Percentiles rank a stretch among this genome's conserved stretches.
Evolutionary conservation across 176 grass and related monocot genomes (phyloP).

Genomic region (Aegilops bicornis): DNA sequence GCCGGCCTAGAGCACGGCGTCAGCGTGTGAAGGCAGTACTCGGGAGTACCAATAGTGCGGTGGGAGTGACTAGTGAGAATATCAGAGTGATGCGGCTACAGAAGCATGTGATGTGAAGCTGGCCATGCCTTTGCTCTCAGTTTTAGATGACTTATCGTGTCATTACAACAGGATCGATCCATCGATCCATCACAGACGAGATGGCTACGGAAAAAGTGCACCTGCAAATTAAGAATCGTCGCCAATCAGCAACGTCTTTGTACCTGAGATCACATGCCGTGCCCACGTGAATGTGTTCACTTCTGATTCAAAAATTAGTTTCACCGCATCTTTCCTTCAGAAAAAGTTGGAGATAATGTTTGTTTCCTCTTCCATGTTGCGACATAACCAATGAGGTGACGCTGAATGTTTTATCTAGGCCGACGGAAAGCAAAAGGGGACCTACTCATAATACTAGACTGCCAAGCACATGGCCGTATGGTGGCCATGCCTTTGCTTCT

Average conservation of each 20-base stretch:
- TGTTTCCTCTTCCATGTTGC: no score
- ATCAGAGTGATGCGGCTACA: constrained; percentile 25
- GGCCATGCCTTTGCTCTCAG: no score
- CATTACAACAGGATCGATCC: background rate
- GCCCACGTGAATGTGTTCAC: constrained; percentile 21
- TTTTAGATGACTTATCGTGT: background rate
- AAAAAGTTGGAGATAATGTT: no score
- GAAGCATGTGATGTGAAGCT: background rate
- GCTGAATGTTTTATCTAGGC: no score
- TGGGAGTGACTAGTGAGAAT: background rate
- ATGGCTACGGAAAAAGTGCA: background rate
- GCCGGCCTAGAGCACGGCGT: background rate
- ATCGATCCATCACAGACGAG: background rate
- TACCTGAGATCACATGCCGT: background rate
- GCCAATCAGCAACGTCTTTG: background rate
- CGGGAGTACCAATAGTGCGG: background rate
- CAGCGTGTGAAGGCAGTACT: background rate
- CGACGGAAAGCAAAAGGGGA: no score
- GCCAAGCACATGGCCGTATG: no score
- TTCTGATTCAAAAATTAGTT: background rate
- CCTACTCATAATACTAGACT: no score
- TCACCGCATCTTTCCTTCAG: no score
- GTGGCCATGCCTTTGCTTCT: no score
- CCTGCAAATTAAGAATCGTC: constrained; percentile 10
- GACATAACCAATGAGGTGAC: no score